Conservation (phyloP, 352 stramenopile genomes). For the Globisporangium irregulare region DNA sequence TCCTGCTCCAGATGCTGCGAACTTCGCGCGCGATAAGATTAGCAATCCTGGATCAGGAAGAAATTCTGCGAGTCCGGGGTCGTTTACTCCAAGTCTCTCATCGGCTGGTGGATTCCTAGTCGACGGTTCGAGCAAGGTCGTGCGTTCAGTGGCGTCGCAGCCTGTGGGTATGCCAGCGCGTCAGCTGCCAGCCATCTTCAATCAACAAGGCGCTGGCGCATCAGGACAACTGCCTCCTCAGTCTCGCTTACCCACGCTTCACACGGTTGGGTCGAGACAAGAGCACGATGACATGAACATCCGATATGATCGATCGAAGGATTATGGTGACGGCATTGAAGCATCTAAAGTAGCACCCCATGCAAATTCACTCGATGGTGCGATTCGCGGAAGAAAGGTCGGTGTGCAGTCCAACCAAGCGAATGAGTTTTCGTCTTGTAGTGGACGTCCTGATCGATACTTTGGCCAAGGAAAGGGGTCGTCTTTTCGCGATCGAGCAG, state of each 20-base stretch:
- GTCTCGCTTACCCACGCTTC: conserved; percentile 14
- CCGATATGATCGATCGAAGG: conserved; percentile 3
- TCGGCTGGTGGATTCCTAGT: conserved; percentile 1
- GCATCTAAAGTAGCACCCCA: background rate
- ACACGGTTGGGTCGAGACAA: conserved; percentile 4
- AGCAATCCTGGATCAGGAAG: conserved; percentile 3
- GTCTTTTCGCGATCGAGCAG: background rate
- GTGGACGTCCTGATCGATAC: background rate
- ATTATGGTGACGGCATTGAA: conserved; percentile 6
- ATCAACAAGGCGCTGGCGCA: background rate
- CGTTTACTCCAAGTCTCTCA: background rate
- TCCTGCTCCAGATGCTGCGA: background rate
- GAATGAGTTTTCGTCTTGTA: background rate
- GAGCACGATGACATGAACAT: conserved; percentile 7
- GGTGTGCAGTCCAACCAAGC: background rate
- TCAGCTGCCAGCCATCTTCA: conserved; percentile 6
- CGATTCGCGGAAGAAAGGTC: conserved; percentile 4
- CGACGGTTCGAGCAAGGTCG: background rate
- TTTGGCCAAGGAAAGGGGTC: background rate
- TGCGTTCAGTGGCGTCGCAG: background rate
- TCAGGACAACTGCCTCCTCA: conserved; percentile 4
- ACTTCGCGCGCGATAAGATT: conserved; percentile 1
- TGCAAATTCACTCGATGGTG: conserved; percentile 1
- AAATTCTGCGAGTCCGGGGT: conserved; percentile 6
- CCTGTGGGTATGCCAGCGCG: background rate